Evolutionary conservation across 768 basidiomycete genomes (phyloP).

Genomic region (Tylopilus subfusipes): DNA sequence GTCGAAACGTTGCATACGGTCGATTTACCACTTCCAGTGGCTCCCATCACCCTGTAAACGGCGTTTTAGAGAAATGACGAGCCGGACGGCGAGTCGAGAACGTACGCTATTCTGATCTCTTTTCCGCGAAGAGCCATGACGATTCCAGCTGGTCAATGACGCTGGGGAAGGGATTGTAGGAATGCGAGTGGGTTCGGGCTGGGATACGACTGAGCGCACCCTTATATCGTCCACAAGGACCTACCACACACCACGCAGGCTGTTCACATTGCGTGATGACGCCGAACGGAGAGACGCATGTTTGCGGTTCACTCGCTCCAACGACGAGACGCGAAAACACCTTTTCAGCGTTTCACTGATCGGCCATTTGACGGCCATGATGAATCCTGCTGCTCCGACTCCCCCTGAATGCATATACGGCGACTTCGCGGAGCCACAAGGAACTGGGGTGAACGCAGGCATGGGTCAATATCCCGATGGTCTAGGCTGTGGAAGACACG

Average conservation of each 20-base stretch:
- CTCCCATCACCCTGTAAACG: slow-evolving; percentile 32
- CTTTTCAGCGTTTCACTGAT: slow-evolving; percentile 24
- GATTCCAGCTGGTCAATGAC: neutral
- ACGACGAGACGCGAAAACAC: slow-evolving; percentile 9
- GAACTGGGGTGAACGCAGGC: neutral
- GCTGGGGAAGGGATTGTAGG: neutral
- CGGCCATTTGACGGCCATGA: slow-evolving; percentile 26
- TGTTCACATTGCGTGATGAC: slow-evolving; percentile 14
- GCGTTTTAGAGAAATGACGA: slow-evolving; percentile 1
- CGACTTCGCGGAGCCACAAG: slow-evolving; percentile 13
- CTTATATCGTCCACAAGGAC: slow-evolving; percentile 19
- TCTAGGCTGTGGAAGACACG: slow-evolving; percentile 5
- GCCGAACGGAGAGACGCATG: slow-evolving; percentile 12
- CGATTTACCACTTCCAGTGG: slow-evolving; percentile 37
- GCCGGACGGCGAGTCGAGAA: neutral
- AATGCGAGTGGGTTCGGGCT: neutral
- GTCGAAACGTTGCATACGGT: slow-evolving; percentile 21
- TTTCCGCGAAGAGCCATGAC: slow-evolving; percentile 27
- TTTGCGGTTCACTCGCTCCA: slow-evolving; percentile 4
- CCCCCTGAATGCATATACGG: slow-evolving; percentile 16
- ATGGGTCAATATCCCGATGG: neutral
- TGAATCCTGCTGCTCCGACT: slow-evolving; percentile 19
- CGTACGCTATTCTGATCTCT: slow-evolving; percentile 35
- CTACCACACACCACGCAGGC: slow-evolving; percentile 6
- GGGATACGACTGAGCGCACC: neutral